phyloP scores from a whole-genome alignment of 2,329 filamentous ascomycete species.

The Trichoderma polysporum region DNA sequence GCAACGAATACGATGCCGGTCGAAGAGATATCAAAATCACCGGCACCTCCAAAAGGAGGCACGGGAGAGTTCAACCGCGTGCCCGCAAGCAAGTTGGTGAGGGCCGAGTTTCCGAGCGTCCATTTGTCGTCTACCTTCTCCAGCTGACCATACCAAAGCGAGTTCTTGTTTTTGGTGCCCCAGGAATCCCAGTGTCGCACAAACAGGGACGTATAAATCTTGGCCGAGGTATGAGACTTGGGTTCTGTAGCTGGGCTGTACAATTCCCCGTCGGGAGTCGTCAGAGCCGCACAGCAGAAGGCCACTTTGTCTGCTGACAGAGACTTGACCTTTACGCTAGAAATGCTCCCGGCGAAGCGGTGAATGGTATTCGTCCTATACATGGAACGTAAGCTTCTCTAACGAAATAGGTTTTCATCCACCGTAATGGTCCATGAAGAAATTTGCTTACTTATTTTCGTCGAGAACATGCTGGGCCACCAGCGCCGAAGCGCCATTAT shows the following conservation, averaged over 20 bases:
- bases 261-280: conserved; percentile 67
- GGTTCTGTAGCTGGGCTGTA: conserved; percentile 63
- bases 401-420: neutral
- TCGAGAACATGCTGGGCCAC: conserved; percentile 39
- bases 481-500: conserved; percentile 49
- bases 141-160: conserved; percentile 71
- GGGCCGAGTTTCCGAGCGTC: conserved; percentile 42
- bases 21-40: conserved; percentile 74
- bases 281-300: conserved; percentile 61
- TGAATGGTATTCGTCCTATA: conserved; percentile 18
- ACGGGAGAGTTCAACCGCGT: conserved; percentile 65
- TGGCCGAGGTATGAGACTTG: conserved; percentile 62
- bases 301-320: conserved; percentile 51
- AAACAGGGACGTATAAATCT: conserved; percentile 72
- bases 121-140: conserved; percentile 43
- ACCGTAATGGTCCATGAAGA: no score
- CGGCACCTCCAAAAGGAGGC: conserved; percentile 72
- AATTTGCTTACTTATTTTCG: conserved; percentile 41
- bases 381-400: conserved; percentile 25
- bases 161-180: conserved; percentile 64
- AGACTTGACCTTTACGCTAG: conserved; percentile 59
- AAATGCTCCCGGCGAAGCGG: conserved; percentile 52
- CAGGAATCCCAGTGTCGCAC: conserved; percentile 85
- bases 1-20: conserved; percentile 70
- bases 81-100: conserved; percentile 64